Conservation (phyloP, 345 rosid species). For the Gossypium stocksii region DNA sequence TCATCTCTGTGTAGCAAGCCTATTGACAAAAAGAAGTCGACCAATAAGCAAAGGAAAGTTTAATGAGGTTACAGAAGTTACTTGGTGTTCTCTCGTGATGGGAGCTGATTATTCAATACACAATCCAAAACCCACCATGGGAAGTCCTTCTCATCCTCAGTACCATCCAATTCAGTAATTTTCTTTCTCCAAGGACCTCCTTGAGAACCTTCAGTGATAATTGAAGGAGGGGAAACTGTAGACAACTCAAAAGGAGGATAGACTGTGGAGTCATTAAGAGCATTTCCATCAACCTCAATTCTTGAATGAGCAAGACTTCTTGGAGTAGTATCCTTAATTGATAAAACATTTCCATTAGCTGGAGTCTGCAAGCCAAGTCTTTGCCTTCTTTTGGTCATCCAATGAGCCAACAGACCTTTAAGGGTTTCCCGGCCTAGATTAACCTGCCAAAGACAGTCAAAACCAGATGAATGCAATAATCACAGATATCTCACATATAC, state of each 20-base stretch:
- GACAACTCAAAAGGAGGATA: slow-evolving; percentile 93
- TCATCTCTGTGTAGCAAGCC: background rate
- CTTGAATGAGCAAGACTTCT: slow-evolving; percentile 61
- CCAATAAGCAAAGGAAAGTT: background rate
- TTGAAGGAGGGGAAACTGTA: slow-evolving; percentile 76
- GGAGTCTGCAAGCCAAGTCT: slow-evolving; percentile 61
- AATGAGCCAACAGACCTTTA: slow-evolving; percentile 90
- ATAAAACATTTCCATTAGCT: slow-evolving; percentile 59
- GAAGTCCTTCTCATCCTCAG: slow-evolving; percentile 91
- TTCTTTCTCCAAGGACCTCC: slow-evolving; percentile 99
- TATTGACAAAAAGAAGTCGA: background rate
- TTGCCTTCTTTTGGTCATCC: slow-evolving; percentile 81
- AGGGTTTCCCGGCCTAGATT: slow-evolving; percentile 95
- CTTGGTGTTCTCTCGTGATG: slow-evolving; percentile 93
- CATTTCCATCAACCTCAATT: slow-evolving; percentile 59
- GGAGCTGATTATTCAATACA: slow-evolving; percentile 80
- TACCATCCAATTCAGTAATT: slow-evolving; percentile 77
- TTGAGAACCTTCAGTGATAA: slow-evolving; percentile 95
- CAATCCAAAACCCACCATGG: slow-evolving; percentile 98
- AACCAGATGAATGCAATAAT: background rate
- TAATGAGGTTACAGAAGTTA: slow-evolving; percentile 29
- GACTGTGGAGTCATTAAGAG: slow-evolving; percentile 69
- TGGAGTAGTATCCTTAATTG: slow-evolving; percentile 58
- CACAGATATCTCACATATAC: background rate
- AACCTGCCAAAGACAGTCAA: slow-evolving; percentile 44